Percentiles rank a stretch among this genome's conserved stretches.
These are phyloP conservation scores for Coemansia sp. DNA, from an alignment of 192 early-diverging fungal genomes.

Conservation along the genomic window DNA sequence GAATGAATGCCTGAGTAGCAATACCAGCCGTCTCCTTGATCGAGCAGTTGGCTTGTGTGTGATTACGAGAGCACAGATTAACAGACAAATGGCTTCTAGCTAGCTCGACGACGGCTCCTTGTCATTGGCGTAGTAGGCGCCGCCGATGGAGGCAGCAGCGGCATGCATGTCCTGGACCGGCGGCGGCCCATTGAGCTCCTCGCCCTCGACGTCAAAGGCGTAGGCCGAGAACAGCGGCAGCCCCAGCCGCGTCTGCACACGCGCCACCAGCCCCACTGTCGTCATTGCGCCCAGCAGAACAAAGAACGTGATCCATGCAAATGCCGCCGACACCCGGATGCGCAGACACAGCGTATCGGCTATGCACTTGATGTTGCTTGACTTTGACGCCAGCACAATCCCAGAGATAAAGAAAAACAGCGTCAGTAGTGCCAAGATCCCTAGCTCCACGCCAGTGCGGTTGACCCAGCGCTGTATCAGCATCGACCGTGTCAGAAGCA, in stretches of 20 bases:
- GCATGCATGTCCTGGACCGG: constrained; percentile 24
- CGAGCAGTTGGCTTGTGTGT: too few relatives aligned
- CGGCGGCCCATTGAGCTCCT: constrained; percentile 16
- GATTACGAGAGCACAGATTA: too few relatives aligned
- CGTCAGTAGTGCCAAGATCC: constrained; percentile 13
- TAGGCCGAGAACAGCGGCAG: constrained; percentile 27
- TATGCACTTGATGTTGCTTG: constrained; percentile 14
- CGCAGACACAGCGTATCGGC: constrained; percentile 15
- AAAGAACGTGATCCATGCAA: constrained; percentile 32
- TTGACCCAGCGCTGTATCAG: constrained; percentile 30
- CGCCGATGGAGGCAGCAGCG: constrained; percentile 13
- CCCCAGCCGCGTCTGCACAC: constrained; percentile 22
- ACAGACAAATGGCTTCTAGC: background rate
- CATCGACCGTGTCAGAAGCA: constrained; percentile 17
- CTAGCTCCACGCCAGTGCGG: constrained; percentile 33
- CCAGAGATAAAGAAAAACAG: constrained; percentile 28
- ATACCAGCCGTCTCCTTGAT: too few relatives aligned
- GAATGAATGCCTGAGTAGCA: too few relatives aligned
- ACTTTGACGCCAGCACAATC: constrained; percentile 26
- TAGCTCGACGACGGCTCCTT: too few relatives aligned
- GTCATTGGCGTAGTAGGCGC: constrained; percentile 9
- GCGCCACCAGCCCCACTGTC: constrained; percentile 26
- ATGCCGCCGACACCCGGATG: constrained; percentile 18
- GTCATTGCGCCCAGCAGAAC: constrained; percentile 6
- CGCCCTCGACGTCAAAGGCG: constrained; percentile 39